phyloP scores from a whole-genome alignment of 176 grass and related monocot genomes.

The Oryza nivara region DNA sequence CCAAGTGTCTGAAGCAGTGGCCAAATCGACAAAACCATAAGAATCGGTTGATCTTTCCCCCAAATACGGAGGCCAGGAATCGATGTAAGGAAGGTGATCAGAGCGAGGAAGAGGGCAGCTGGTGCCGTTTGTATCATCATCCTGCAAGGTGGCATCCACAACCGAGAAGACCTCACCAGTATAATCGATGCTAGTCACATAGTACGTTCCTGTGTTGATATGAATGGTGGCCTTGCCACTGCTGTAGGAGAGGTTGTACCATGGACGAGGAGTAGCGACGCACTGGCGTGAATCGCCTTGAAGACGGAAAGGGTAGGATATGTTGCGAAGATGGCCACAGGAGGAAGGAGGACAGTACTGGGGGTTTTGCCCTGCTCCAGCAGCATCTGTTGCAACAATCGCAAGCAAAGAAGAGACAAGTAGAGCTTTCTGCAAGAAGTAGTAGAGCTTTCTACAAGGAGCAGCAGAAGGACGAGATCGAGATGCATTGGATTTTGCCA shows the following conservation, averaged over 20 bases:
- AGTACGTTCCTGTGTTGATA: neutral
- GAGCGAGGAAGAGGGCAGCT: slow-evolving; percentile 27
- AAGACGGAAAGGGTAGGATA: slow-evolving; percentile 33
- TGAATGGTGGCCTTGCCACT: slow-evolving; percentile 8
- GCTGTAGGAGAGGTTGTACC: slow-evolving; percentile 1
- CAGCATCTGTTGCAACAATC: neutral
- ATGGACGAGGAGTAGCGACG: neutral
- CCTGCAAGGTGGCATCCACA: neutral
- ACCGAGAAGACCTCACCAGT: neutral
- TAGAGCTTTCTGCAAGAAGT: too few species aligned
- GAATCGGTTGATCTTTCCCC: too few species aligned
- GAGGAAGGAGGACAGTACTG: slow-evolving; percentile 47
- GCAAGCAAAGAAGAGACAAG: neutral
- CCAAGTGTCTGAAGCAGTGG: neutral
- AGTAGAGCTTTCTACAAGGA: neutral
- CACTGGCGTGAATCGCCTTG: slow-evolving; percentile 21
- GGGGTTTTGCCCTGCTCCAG: neutral
- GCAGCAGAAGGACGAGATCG: too few species aligned
- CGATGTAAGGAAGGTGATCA: neutral
- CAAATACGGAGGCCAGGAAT: too few species aligned
- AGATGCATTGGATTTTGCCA: neutral
- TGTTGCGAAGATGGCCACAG: slow-evolving; percentile 11
- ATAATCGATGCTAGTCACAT: slow-evolving; percentile 32
- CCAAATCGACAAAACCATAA: neutral
- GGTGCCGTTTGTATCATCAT: neutral